A percentile compares a stretch with the other conserved stretches of the same genome.
phyloP scores from a whole-genome alignment of 108 stramenopile species.

The Cyclotella choctawhatcheeana region DNA sequence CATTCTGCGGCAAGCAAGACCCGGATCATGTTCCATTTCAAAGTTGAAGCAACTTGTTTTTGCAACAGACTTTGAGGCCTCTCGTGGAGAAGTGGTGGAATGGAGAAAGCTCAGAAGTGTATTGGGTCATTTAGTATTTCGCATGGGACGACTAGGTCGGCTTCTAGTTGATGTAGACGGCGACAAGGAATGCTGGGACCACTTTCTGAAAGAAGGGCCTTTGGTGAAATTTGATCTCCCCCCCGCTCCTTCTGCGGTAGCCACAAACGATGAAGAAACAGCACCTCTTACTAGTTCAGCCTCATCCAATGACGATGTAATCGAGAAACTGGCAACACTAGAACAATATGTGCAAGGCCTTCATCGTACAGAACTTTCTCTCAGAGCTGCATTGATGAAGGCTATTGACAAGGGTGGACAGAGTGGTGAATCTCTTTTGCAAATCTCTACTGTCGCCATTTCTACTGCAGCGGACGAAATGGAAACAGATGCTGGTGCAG shows the following conservation, averaged over 20 bases:
- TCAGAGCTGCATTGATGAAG: constrained; percentile 59
- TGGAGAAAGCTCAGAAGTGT: constrained; percentile 67
- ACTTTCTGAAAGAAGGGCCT: constrained; percentile 35
- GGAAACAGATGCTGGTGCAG: constrained; percentile 58
- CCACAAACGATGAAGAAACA: neutral
- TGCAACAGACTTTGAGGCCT: constrained; percentile 38
- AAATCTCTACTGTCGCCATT: constrained; percentile 56
- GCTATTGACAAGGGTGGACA: constrained; percentile 47
- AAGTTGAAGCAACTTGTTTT: constrained; percentile 58
- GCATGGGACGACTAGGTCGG: constrained; percentile 60
- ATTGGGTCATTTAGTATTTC: constrained; percentile 75
- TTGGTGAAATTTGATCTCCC: constrained; percentile 30
- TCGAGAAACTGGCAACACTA: constrained; percentile 44
- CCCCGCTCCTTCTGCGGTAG: neutral
- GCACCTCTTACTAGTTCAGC: neutral
- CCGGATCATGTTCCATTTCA: constrained; percentile 52
- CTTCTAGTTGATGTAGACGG: constrained; percentile 47
- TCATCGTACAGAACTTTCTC: constrained; percentile 66
- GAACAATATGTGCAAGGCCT: constrained; percentile 63
- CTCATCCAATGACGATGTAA: constrained; percentile 19
- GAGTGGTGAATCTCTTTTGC: constrained; percentile 40
- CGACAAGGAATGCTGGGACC: constrained; percentile 57
- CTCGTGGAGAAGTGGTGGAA: constrained; percentile 71
- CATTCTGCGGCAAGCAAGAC: constrained; percentile 52
- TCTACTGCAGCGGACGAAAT: constrained; percentile 83